Percentiles rank a stretch among this genome's conserved stretches.
Evolutionary conservation across 495 filamentous ascomycete genomes (phyloP).

Genomic region (Penicillium ochrochloron): DNA sequence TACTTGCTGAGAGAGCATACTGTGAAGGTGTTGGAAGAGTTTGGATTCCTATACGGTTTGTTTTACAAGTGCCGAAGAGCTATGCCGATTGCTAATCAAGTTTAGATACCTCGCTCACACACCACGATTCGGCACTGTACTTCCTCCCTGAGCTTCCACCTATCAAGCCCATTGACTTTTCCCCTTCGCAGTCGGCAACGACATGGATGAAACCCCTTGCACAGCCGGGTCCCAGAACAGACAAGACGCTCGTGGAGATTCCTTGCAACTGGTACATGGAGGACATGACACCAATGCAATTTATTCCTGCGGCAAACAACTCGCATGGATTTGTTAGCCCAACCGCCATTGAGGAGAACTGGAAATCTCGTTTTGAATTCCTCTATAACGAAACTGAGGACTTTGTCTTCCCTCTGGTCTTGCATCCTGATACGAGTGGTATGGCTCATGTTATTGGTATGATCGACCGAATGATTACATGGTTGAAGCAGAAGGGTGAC

Average conservation of each 20-base stretch:
- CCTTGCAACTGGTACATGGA: conserved; percentile 63
- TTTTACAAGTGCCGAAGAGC: too few relatives aligned
- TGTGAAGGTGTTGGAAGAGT: conserved; percentile 56
- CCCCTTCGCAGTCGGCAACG: conserved; percentile 41
- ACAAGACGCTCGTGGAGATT: conserved; percentile 52
- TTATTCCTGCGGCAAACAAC: conserved; percentile 53
- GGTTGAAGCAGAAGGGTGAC: conserved; percentile 49
- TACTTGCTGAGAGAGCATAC: conserved; percentile 62
- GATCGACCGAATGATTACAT: conserved; percentile 58
- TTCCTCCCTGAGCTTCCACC: conserved; percentile 53
- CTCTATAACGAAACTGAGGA: conserved; percentile 45
- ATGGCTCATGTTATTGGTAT: conserved; percentile 67
- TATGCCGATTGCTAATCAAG: background rate
- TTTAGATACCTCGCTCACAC: conserved; percentile 55
- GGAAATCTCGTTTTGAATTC: conserved; percentile 56
- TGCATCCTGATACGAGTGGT: conserved; percentile 65
- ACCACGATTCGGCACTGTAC: conserved; percentile 59
- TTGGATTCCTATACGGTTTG: conserved; percentile 59
- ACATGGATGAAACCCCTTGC: conserved; percentile 64
- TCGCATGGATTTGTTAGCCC: conserved; percentile 59
- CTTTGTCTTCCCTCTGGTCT: conserved; percentile 52
- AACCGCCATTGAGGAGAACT: conserved; percentile 56
- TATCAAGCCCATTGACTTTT: conserved; percentile 57
- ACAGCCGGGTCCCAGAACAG: conserved; percentile 24
- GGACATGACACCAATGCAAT: conserved; percentile 62